Conservation (phyloP, 2,329 filamentous ascomycete genomes). For the Colletotrichum chrysophilum region DNA sequence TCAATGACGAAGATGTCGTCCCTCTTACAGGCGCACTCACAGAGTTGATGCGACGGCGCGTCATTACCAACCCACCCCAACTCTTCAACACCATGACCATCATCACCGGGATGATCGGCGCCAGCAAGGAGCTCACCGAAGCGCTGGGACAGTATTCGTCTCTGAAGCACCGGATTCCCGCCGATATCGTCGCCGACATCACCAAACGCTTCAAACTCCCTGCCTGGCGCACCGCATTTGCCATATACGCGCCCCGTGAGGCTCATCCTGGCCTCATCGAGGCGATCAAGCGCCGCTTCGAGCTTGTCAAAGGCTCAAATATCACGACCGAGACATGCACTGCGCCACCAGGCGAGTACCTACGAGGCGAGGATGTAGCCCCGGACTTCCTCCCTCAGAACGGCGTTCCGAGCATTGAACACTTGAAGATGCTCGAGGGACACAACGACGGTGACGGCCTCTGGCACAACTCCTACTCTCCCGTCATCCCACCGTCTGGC, state of each 20-base stretch:
- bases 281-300: constrained; percentile 7
- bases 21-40: constrained; percentile 31
- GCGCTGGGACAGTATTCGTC: neutral
- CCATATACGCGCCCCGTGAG: neutral
- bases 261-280: neutral
- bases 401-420: neutral
- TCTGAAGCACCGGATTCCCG: neutral
- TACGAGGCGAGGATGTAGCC: neutral
- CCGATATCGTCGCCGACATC: neutral
- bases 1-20: constrained; percentile 24
- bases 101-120: neutral
- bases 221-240: neutral
- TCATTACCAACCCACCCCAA: constrained; percentile 43
- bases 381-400: constrained; percentile 8
- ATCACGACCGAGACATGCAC: neutral
- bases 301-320: neutral
- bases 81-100: constrained; percentile 34
- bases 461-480: neutral
- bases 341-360: neutral
- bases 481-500: neutral
- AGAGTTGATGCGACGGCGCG: constrained; percentile 17
- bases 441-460: neutral
- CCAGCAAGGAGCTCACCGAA: neutral
- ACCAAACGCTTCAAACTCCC: neutral
- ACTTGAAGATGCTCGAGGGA: neutral